Evolutionary conservation across 192 early-diverging fungal species (phyloP).

Genomic region (Phlyctochytrium arcticum): DNA sequence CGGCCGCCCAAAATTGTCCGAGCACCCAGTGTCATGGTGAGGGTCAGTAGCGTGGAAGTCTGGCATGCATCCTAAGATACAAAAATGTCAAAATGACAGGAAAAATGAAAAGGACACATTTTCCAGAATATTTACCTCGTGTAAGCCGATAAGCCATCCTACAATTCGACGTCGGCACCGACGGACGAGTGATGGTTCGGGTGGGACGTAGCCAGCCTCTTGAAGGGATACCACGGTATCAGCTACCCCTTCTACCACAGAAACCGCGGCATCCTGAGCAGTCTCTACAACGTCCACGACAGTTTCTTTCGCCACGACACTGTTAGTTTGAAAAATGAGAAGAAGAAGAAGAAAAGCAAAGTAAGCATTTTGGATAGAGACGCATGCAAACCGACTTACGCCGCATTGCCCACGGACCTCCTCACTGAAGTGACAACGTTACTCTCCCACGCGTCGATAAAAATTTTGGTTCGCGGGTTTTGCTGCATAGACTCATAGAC

Average conservation of each 20-base stretch:
- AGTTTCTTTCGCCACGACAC: background rate
- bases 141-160: constrained; percentile 3
- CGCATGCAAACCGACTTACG: constrained; percentile 1
- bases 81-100: too few species aligned
- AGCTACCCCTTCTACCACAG: constrained; percentile 1
- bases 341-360: background rate
- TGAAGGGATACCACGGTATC: constrained; percentile 17
- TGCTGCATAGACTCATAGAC: background rate
- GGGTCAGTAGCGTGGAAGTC: constrained; percentile 13
- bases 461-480: constrained; percentile 12
- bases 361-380: too few species aligned
- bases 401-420: constrained; percentile 6
- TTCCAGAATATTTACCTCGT: background rate
- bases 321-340: background rate
- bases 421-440: constrained; percentile 2
- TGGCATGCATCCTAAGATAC: constrained; percentile 5
- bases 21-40: background rate
- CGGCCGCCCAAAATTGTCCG: background rate
- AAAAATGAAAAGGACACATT: too few species aligned
- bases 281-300: background rate
- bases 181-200: constrained; percentile 7
- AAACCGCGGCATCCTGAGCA: constrained; percentile 7
- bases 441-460: constrained; percentile 17
- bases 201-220: constrained; percentile 11
- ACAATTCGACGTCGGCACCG: background rate